Percentiles rank a stretch among this genome's conserved stretches.
phyloP scores from a whole-genome alignment of 768 basidiomycete species.

The Boletus subcaerulescens region DNA sequence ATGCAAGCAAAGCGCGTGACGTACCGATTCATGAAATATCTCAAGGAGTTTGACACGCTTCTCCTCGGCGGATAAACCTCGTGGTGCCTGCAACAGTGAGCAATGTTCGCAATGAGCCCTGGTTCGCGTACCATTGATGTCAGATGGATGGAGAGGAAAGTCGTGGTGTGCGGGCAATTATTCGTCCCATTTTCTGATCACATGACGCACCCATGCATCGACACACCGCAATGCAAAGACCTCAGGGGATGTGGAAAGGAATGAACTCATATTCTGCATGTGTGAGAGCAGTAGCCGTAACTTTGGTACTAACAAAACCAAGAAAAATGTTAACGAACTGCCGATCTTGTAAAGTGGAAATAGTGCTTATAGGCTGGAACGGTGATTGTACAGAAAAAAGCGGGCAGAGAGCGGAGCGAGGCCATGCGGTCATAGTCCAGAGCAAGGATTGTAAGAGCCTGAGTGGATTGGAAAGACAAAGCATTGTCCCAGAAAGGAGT shows the following conservation, averaged over 20 bases:
- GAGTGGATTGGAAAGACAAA: constrained; percentile 12
- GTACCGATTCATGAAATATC: constrained; percentile 89
- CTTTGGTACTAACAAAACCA: constrained; percentile 21
- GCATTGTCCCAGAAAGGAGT: constrained; percentile 28
- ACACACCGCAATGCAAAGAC: background rate
- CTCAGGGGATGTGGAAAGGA: background rate
- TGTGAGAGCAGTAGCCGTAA: constrained; percentile 14
- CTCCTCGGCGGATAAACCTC: constrained; percentile 87
- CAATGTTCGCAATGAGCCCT: background rate
- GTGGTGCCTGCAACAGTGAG: constrained; percentile 52
- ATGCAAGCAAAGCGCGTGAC: background rate
- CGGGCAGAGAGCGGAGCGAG: constrained; percentile 6
- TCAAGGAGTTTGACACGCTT: constrained; percentile 87
- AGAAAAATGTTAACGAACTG: constrained; percentile 14
- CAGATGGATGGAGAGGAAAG: background rate
- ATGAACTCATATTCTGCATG: constrained; percentile 27
- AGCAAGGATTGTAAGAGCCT: constrained; percentile 19
- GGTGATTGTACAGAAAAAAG: constrained; percentile 13
- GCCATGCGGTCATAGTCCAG: constrained; percentile 29
- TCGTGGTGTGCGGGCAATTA: background rate
- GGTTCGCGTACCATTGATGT: constrained; percentile 20
- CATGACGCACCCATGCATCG: constrained; percentile 20
- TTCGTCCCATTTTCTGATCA: constrained; percentile 9
- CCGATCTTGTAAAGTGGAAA: constrained; percentile 8
- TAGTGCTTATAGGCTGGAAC: constrained; percentile 9